Conservation (phyloP, 2,329 filamentous ascomycete species). For the Xylaria sp. region DNA sequence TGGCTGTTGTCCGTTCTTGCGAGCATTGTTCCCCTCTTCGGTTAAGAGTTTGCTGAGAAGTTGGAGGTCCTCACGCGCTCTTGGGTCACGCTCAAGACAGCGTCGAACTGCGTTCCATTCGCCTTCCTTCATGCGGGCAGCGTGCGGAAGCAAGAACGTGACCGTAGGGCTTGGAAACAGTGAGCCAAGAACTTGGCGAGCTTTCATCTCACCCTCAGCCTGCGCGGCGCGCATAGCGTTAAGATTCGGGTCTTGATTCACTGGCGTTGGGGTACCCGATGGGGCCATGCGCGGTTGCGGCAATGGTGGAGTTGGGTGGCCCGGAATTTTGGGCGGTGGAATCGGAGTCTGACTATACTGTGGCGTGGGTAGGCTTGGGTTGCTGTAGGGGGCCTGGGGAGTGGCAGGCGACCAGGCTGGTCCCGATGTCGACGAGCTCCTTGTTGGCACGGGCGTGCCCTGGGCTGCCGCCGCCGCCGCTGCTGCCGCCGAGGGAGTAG, state of each 20-base stretch:
- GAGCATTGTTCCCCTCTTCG: constrained; percentile 44
- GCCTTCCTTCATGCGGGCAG: constrained; percentile 66
- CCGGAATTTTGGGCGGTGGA: constrained; percentile 37
- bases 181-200: constrained; percentile 65
- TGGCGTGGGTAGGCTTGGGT: constrained; percentile 23
- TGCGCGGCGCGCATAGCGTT: constrained; percentile 47
- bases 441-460: constrained; percentile 39
- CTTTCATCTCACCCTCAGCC: constrained; percentile 57
- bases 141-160: constrained; percentile 69
- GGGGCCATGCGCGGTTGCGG: constrained; percentile 24
- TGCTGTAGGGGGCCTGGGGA: constrained; percentile 41
- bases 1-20: constrained; percentile 31
- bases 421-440: constrained; percentile 53
- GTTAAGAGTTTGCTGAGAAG: constrained; percentile 60
- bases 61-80: constrained; percentile 64
- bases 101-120: constrained; percentile 75
- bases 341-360: constrained; percentile 39
- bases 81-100: constrained; percentile 68
- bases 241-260: constrained; percentile 41
- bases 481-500: constrained; percentile 35
- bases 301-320: constrained; percentile 31
- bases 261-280: constrained; percentile 14
- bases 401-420: constrained; percentile 59
- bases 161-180: constrained; percentile 67
- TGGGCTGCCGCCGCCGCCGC: constrained; percentile 30